These are phyloP conservation scores for Hypoxylon sp. DNA, from an alignment of 2,329 filamentous ascomycete genomes.

Conservation along the genomic window DNA sequence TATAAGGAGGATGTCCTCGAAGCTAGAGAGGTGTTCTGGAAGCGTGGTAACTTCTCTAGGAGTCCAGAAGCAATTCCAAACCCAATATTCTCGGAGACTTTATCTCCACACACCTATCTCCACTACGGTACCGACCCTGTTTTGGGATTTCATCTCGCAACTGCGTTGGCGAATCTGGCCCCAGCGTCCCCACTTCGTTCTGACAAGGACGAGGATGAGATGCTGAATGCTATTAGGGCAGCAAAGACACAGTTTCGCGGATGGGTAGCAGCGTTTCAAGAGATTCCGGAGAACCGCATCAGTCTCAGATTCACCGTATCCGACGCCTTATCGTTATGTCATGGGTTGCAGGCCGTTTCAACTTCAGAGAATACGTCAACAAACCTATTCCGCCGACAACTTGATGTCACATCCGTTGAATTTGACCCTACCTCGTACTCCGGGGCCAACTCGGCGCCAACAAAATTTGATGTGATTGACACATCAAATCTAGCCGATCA, in stretches of 20 bases:
- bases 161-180: conserved; percentile 59
- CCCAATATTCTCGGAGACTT: conserved; percentile 61
- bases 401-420: conserved; percentile 57
- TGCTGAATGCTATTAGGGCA: conserved; percentile 49
- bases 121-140: conserved; percentile 68
- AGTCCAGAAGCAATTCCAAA: conserved; percentile 56
- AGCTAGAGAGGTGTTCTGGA: conserved; percentile 56
- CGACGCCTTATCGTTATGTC: conserved; percentile 67
- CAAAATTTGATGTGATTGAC: conserved; percentile 70
- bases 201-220: conserved; percentile 22
- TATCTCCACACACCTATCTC: conserved; percentile 58
- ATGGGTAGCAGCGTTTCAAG: conserved; percentile 62
- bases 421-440: conserved; percentile 63
- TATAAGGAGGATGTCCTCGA: conserved; percentile 46
- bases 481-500: conserved; percentile 65
- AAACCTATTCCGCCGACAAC: conserved; percentile 61
- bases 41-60: conserved; percentile 52
- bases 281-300: conserved; percentile 50
- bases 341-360: conserved; percentile 64
- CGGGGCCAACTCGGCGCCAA: conserved; percentile 55
- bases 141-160: conserved; percentile 70
- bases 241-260: conserved; percentile 63
- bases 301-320: conserved; percentile 63
- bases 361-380: conserved; percentile 54
- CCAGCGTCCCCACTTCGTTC: conserved; percentile 59